A percentile compares a stretch with the other conserved stretches of the same genome.
Evolutionary conservation across 352 stramenopile species (phyloP).

Genomic region (Elongisporangium senticosum): DNA sequence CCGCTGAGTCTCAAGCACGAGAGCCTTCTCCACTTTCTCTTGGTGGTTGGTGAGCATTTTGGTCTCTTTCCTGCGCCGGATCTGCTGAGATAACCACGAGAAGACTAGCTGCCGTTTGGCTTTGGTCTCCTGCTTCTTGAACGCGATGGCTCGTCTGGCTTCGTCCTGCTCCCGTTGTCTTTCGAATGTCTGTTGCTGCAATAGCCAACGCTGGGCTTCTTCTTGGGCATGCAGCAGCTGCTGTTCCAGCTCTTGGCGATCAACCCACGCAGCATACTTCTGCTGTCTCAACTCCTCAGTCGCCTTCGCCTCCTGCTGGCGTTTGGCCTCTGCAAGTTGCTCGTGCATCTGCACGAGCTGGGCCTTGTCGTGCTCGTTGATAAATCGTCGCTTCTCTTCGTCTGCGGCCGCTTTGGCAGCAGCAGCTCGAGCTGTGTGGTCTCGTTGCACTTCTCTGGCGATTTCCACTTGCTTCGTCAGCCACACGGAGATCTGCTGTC

Average conservation of each 20-base stretch:
- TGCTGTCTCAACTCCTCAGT: not conserved
- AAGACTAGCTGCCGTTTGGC: constrained; percentile 7
- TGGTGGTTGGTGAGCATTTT: not conserved
- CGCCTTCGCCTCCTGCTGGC: constrained; percentile 1
- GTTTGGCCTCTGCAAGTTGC: constrained; percentile 7
- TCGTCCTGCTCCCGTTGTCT: not conserved
- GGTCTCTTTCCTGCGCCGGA: constrained; percentile 5
- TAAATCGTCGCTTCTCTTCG: not conserved
- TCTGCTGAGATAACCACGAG: constrained; percentile 16
- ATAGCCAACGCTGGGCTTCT: not conserved
- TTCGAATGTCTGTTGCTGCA: not conserved
- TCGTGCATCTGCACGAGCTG: not conserved
- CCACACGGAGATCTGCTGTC: not conserved
- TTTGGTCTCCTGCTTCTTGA: not conserved
- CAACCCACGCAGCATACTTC: not conserved
- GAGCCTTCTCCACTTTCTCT: not conserved
- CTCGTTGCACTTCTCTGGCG: not conserved
- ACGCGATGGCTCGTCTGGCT: not conserved
- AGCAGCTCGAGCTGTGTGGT: not conserved
- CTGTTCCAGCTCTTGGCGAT: not conserved
- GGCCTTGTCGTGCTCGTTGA: not conserved
- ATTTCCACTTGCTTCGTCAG: not conserved
- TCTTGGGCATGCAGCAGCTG: not conserved
- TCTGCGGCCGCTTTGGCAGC: not conserved
- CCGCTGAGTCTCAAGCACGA: constrained; percentile 2